Base-by-base conservation (phyloP, 2,329 filamentous ascomycete species). In the Hypoxylon rubiginosum region DNA sequence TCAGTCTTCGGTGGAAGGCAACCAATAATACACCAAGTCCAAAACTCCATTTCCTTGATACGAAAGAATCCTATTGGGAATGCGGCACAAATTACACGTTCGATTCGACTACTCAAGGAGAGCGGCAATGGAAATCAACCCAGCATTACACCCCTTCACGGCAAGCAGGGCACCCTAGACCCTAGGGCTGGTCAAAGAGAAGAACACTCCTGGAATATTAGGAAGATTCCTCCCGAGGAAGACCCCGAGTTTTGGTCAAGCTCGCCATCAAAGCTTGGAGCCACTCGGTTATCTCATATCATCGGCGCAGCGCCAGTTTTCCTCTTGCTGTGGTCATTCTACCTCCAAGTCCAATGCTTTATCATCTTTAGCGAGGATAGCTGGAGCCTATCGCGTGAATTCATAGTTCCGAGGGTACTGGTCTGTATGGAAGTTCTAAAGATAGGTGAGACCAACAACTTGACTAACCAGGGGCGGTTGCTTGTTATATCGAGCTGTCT, bases 161-260 rank as follows among this genome's bases (percentile, higher is more conserved):
- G 15, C 5, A 13, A 39, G 15, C 3, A 39, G 15, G 34, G 34
- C 6, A 7, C 15, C 34, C 4, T 39, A 15, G 34, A 39, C 15
- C 15, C 13, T 6, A 7, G 6, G 3, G 15, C 15, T 30, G 28
- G 6, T 9, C 6, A 30, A 30, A 4, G 34, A 39, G 34, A 39
- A 21, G 17, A 21, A 4, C 6, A 7, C 15, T 5, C 11, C 13
- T 39, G 34, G 34, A 45, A 45, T 9, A 45, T 45, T 2, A 19
- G 19, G 11, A 39, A 32, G 4, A 11, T 46, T 21, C 15, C 39
- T 15, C 26, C 39, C 8, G 28, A 55, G 6, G 52, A 55, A 34
- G 52, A 55, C 7, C 52, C 24, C 4, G 52, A 55, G 3, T 55
- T 46, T n/a, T 55, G 39, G 36, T 17, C 52, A n/a, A 55, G 26